phyloP scores from a whole-genome alignment of 371 early-diverging fungal genomes.

The Modicella reniformis region DNA sequence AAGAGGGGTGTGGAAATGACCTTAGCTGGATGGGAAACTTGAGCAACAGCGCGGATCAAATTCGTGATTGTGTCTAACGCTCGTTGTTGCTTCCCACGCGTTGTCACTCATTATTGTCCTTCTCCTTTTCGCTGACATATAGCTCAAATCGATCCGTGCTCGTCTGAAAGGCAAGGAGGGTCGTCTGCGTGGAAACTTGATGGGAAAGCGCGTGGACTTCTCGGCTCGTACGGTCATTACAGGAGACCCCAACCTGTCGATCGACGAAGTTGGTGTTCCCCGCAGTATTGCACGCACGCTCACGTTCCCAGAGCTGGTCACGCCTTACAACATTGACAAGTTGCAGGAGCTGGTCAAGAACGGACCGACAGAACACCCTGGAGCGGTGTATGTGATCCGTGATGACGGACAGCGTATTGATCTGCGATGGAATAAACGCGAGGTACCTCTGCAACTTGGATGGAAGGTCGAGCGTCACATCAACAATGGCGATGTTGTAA shows the following conservation, averaged over 20 bases:
- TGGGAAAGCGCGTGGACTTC: slow-evolving; percentile 99
- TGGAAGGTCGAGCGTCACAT: slow-evolving; percentile 98
- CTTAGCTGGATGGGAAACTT: no score
- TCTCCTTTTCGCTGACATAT: not conserved
- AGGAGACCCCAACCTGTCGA: slow-evolving; percentile 97
- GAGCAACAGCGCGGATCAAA: not conserved
- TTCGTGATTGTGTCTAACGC: slow-evolving; percentile 3
- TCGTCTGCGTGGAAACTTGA: slow-evolving; percentile 98
- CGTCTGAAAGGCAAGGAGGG: slow-evolving; percentile 99
- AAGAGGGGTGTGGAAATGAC: no score
- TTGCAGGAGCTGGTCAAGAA: slow-evolving; percentile 93
- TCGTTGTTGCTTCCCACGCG: not conserved
- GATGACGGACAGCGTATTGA: slow-evolving; percentile 98
- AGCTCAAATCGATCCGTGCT: slow-evolving; percentile 96
- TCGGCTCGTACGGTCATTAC: slow-evolving; percentile 99
- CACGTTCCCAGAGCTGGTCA: slow-evolving; percentile 98
- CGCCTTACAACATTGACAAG: slow-evolving; percentile 96
- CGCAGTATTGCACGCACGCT: slow-evolving; percentile 96
- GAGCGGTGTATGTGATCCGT: slow-evolving; percentile 98
- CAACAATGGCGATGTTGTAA: slow-evolving; percentile 95
- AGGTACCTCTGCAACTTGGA: slow-evolving; percentile 92
- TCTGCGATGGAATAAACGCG: slow-evolving; percentile 90
- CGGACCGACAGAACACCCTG: slow-evolving; percentile 97
- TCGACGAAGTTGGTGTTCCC: slow-evolving; percentile 99
- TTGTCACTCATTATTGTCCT: slow-evolving; percentile 1